These are phyloP conservation scores for Paralagenidium karlingii DNA, from an alignment of 352 stramenopile species.

Conservation along the genomic window DNA sequence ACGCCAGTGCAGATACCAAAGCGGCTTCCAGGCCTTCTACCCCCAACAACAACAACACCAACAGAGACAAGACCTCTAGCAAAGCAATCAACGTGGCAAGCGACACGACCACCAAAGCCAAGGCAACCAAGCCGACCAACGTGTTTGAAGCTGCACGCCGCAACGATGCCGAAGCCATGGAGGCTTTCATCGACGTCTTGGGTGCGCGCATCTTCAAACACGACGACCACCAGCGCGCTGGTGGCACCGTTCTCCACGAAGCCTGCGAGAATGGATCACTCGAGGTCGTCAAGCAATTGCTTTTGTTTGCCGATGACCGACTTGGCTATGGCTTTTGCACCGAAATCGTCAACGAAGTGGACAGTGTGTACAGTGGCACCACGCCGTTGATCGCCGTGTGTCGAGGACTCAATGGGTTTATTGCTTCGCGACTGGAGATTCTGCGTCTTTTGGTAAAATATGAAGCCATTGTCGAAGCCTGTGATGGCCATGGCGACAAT, in stretches of 20 bases:
- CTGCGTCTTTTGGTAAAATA: conserved; percentile 28
- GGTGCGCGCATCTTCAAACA: conserved; percentile 20
- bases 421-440: conserved; percentile 26
- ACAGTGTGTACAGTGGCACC: conserved; percentile 32
- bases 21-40: conserved; percentile 2
- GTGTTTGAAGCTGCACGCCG: neutral
- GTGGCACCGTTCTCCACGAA: conserved; percentile 35
- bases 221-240: conserved; percentile 12
- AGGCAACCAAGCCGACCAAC: too few relatives aligned
- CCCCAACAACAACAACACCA: conserved; percentile 2
- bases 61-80: neutral
- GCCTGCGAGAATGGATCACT: conserved; percentile 25
- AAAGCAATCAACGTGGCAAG: neutral
- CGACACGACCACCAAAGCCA: conserved; percentile 1
- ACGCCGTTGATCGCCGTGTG: conserved; percentile 51
- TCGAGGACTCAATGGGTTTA: conserved; percentile 14
- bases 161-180: conserved; percentile 10
- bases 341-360: conserved; percentile 21
- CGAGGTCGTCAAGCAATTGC: conserved; percentile 16
- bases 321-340: conserved; percentile 15
- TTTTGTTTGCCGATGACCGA: conserved; percentile 18
- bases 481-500: conserved; percentile 49
- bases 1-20: neutral
- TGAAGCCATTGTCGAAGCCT: conserved; percentile 21
- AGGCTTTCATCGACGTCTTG: conserved; percentile 22